phyloP scores from a whole-genome alignment of 352 stramenopile species.

The Globisporangium barbulae region DNA sequence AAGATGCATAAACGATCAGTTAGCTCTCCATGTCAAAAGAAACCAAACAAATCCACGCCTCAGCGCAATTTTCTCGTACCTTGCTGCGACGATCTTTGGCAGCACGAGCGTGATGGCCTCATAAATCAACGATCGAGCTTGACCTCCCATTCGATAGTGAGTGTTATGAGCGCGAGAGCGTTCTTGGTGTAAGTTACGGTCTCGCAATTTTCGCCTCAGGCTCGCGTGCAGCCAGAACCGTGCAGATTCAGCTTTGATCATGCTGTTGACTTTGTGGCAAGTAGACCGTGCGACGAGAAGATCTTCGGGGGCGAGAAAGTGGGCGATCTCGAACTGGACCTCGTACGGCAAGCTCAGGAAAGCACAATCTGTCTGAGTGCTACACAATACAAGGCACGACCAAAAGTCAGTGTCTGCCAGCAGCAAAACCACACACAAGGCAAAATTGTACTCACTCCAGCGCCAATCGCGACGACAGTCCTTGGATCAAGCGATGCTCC shows the following conservation, averaged over 20 bases:
- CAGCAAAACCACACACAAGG: not conserved
- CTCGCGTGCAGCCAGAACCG: slow-evolving; percentile 84
- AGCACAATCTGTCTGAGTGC: slow-evolving; percentile 52
- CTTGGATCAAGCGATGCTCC: slow-evolving; percentile 59
- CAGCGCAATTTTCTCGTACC: slow-evolving; percentile 13
- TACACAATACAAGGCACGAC: slow-evolving; percentile 21
- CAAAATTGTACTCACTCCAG: slow-evolving; percentile 36
- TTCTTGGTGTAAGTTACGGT: slow-evolving; percentile 38
- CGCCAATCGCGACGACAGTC: slow-evolving; percentile 34
- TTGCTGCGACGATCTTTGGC: slow-evolving; percentile 68
- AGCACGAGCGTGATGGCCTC: slow-evolving; percentile 75
- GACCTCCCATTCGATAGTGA: slow-evolving; percentile 43
- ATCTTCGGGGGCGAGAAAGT: slow-evolving; percentile 75
- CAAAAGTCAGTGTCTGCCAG: not conserved
- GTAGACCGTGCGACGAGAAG: slow-evolving; percentile 66
- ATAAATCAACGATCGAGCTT: slow-evolving; percentile 70
- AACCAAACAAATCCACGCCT: not conserved
- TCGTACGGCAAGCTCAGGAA: slow-evolving; percentile 80
- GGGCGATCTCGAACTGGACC: slow-evolving; percentile 74
- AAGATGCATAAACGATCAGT: slow-evolving; percentile 3
- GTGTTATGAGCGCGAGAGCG: slow-evolving; percentile 48
- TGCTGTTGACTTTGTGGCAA: slow-evolving; percentile 79
- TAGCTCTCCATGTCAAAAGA: not conserved
- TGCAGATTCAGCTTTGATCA: slow-evolving; percentile 79
- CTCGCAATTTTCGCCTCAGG: slow-evolving; percentile 63